Percentiles rank a stretch among this genome's conserved stretches.
Evolutionary conservation across 2,329 filamentous ascomycete genomes (phyloP).

Genomic region (Arthroderma sp.): DNA sequence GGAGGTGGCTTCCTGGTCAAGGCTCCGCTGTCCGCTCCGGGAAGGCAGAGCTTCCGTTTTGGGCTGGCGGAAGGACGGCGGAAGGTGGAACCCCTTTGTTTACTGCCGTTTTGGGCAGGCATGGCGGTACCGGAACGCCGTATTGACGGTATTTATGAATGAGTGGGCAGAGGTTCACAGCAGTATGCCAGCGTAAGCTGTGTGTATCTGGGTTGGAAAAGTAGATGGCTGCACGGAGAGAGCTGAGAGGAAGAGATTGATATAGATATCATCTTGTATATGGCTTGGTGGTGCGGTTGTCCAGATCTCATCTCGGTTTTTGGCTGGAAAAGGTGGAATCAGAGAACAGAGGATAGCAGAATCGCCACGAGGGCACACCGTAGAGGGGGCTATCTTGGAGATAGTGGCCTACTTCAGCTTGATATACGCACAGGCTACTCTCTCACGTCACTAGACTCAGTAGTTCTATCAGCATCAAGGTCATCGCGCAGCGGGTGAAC

Average conservation of each 20-base stretch:
- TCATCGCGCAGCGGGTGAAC: too few species aligned
- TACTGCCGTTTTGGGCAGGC: conserved; percentile 1
- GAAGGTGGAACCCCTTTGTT: conserved; percentile 9
- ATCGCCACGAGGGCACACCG: too few species aligned
- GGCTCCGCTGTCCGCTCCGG: neutral
- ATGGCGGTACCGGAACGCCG: neutral
- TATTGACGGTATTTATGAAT: conserved; percentile 1
- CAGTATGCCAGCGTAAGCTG: conserved; percentile 2
- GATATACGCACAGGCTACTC: too few species aligned
- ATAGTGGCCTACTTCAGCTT: too few species aligned
- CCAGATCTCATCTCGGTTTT: neutral
- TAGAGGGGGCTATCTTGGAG: too few species aligned
- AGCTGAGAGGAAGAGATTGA: conserved; percentile 4
- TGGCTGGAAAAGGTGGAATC: neutral
- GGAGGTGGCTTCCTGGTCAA: neutral
- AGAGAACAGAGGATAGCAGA: neutral
- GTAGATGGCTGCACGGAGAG: neutral
- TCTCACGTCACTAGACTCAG: too few species aligned
- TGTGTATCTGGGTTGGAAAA: conserved; percentile 2
- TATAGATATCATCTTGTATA: conserved; percentile 1
- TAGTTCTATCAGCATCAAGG: too few species aligned
- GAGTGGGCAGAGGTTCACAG: neutral
- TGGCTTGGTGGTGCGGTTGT: neutral
- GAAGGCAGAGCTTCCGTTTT: conserved; percentile 1
- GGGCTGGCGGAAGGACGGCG: neutral